A percentile compares a stretch with the other conserved stretches of the same genome.
Evolutionary conservation across 441 rosid genomes (phyloP).

Genomic region (Aquilaria agallochum): DNA sequence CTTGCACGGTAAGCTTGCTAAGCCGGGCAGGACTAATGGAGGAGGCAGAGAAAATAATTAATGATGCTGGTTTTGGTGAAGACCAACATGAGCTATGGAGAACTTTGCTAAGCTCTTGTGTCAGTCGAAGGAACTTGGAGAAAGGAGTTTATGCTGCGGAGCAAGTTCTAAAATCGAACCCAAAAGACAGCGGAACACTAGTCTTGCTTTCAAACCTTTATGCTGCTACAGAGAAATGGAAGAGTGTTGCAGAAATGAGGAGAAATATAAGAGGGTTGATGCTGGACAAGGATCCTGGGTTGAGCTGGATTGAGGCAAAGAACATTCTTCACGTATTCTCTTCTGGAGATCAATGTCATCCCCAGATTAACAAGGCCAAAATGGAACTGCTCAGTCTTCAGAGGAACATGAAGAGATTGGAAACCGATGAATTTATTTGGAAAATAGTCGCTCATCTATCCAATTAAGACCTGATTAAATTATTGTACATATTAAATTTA

Average conservation of each 20-base stretch:
- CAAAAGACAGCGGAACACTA: conserved; percentile 59
- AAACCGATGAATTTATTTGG: conserved; percentile 11
- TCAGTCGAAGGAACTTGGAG: conserved; percentile 39
- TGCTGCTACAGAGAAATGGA: conserved; percentile 70
- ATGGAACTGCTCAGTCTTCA: conserved; percentile 41
- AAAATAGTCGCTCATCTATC: no score
- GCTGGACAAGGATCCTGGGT: conserved; percentile 68
- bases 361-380: conserved; percentile 32
- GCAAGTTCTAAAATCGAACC: conserved; percentile 46
- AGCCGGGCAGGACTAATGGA: conserved; percentile 69
- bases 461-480: no score
- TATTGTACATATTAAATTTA: no score
- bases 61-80: conserved; percentile 32
- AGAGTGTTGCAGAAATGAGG: conserved; percentile 56
- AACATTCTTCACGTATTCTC: conserved; percentile 47
- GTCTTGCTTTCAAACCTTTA: conserved; percentile 71
- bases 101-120: conserved; percentile 74
- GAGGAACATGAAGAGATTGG: conserved; percentile 40
- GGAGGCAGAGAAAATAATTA: conserved; percentile 55
- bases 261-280: conserved; percentile 53
- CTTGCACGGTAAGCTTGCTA: conserved; percentile 79
- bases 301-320: conserved; percentile 77
- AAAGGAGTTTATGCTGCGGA: conserved; percentile 65
- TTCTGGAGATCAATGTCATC: conserved; percentile 59
- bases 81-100: conserved; percentile 68